phyloP scores from a whole-genome alignment of 192 early-diverging fungal genomes.

The Glomus cerebriforme region DNA sequence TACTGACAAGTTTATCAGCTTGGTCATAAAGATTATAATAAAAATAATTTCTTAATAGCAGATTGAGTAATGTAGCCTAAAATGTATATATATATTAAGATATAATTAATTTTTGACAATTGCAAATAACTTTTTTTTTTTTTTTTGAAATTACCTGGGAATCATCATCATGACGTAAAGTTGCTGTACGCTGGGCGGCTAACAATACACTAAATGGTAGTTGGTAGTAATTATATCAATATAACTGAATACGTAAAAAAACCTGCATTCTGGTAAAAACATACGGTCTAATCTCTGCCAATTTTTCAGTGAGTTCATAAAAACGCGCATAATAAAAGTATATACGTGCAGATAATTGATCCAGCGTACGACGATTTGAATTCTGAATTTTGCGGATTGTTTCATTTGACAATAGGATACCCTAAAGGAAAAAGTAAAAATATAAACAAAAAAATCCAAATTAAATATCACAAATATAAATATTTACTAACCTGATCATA shows the following conservation, averaged over 20 bases:
- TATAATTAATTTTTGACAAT: neutral
- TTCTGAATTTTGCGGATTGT: constrained; percentile 64
- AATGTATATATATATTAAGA: neutral
- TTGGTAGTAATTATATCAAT: constrained; percentile 2
- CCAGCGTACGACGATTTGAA: constrained; percentile 87
- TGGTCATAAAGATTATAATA: constrained; percentile 96
- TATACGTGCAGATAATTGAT: constrained; percentile 84
- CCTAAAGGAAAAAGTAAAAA: constrained; percentile 43
- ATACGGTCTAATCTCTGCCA: constrained; percentile 78
- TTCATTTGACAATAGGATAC: constrained; percentile 64
- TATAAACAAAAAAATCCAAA: neutral
- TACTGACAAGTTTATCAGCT: constrained; percentile 94
- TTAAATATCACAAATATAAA: neutral
- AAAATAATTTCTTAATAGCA: constrained; percentile 91
- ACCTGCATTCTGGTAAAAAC: constrained; percentile 35
- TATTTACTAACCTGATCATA: constrained; percentile 60
- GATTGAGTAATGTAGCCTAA: constrained; percentile 85
- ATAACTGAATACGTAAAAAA: neutral
- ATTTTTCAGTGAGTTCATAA: constrained; percentile 72
- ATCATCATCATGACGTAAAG: constrained; percentile 89
- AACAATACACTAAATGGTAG: constrained; percentile 62
- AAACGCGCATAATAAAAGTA: constrained; percentile 95
- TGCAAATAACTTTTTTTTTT: neutral
- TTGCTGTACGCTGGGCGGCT: constrained; percentile 87
- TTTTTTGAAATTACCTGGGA: constrained; percentile 57